phyloP scores from a whole-genome alignment of 768 basidiomycete species.

The Phaffia tasmanica region DNA sequence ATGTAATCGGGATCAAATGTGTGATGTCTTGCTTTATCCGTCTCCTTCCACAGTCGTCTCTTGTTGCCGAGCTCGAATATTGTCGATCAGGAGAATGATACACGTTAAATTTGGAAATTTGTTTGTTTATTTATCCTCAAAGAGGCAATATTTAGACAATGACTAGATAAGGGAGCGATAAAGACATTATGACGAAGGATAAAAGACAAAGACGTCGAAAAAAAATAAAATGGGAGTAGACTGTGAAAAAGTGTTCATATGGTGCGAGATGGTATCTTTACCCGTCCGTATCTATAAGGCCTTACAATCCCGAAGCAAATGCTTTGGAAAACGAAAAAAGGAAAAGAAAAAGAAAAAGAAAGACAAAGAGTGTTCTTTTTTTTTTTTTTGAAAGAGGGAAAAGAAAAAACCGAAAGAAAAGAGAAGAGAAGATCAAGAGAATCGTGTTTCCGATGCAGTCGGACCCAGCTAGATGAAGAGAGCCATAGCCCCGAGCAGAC shows the following conservation, averaged over 20 bases:
- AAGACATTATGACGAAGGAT: no score
- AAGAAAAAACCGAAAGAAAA: neutral
- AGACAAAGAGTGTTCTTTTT: neutral
- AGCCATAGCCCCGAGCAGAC: no score
- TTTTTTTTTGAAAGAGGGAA: neutral
- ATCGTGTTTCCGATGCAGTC: no score
- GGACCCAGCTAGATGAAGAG: no score
- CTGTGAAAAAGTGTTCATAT: neutral
- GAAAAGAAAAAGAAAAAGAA: neutral
- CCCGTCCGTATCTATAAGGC: no score
- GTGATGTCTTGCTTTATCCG: neutral
- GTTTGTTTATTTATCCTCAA: no score
- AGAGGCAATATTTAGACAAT: no score
- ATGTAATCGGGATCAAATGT: neutral
- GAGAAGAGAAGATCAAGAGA: neutral
- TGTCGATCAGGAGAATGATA: neutral
- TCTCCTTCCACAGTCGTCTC: neutral
- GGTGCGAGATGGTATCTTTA: neutral
- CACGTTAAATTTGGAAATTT: neutral
- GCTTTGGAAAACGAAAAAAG: neutral
- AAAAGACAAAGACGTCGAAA: neutral
- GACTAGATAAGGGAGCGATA: no score
- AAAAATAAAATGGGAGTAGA: neutral
- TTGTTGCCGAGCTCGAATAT: neutral
- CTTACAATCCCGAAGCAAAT: neutral